Percentiles rank a stretch among this genome's conserved stretches.
Conservation (phyloP, 108 stramenopile species). For the Aurantiochytrium sp. region DNA sequence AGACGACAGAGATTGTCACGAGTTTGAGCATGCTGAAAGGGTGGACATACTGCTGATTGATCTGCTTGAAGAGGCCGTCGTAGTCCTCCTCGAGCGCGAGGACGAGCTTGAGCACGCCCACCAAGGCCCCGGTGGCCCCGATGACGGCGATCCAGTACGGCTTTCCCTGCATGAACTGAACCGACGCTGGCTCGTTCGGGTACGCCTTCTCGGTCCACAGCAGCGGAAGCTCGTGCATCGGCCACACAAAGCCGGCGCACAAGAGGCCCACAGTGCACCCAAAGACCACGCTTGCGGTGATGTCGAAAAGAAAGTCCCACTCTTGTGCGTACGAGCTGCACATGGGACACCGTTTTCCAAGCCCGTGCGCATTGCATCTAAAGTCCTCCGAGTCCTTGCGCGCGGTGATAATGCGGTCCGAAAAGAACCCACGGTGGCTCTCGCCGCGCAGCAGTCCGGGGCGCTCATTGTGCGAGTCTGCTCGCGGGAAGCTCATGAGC, state of each 20-base stretch:
- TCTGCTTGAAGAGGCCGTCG: not conserved
- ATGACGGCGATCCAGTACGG: not conserved
- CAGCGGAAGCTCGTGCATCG: not conserved
- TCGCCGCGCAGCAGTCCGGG: not conserved
- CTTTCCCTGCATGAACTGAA: not conserved
- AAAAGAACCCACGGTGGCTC: not conserved
- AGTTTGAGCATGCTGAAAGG: not conserved
- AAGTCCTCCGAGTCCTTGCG: not conserved
- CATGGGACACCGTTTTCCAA: conserved; percentile 8
- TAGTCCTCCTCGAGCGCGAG: not conserved
- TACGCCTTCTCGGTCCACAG: not conserved
- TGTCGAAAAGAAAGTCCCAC: not conserved
- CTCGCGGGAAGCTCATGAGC: not conserved
- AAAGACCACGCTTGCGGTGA: not conserved
- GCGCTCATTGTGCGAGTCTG: not conserved
- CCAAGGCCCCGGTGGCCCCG: not conserved
- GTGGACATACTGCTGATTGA: not conserved
- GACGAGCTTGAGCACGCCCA: not conserved
- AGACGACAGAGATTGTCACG: not conserved
- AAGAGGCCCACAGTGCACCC: not conserved
- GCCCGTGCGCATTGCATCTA: not conserved
- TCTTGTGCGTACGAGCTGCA: conserved; percentile 7
- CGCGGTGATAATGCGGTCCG: not conserved
- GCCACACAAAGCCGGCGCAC: not conserved
- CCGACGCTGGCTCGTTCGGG: not conserved